These are phyloP conservation scores for Diospyros lotus DNA, from an alignment of 148 eudicot genomes.

Conservation along the genomic window DNA sequence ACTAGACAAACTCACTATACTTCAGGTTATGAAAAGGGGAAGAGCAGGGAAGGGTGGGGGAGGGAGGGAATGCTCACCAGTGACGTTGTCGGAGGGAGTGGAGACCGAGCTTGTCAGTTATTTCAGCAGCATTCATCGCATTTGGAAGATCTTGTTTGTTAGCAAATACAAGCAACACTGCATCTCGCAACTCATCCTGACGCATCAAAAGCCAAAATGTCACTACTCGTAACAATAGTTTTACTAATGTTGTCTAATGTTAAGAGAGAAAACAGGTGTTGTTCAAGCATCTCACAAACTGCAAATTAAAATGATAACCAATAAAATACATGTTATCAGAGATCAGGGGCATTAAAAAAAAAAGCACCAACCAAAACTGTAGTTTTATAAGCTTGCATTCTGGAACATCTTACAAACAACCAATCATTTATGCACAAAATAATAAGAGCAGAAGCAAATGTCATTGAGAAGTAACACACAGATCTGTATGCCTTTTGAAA, in stretches of 20 bases:
- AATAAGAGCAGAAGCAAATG: not conserved
- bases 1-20: not conserved
- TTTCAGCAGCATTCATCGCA: slow-evolving; percentile 82
- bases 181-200: slow-evolving; percentile 73
- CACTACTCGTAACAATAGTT: not conserved
- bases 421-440: not conserved
- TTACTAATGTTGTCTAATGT: not conserved
- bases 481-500: not conserved
- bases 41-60: too few relatives aligned
- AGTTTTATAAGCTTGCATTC: not conserved
- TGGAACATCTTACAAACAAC: not conserved
- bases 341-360: not conserved
- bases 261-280: not conserved
- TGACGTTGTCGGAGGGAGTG: slow-evolving; percentile 79
- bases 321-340: not conserved
- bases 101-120: slow-evolving; percentile 71
- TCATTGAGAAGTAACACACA: not conserved
- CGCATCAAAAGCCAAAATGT: slow-evolving; percentile 6
- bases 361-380: not conserved
- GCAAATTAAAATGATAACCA: not conserved
- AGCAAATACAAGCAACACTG: slow-evolving; percentile 69
- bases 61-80: slow-evolving; percentile 32
- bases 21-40: not conserved
- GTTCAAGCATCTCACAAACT: not conserved
- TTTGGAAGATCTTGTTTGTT: slow-evolving; percentile 83